phyloP scores from a whole-genome alignment of 768 basidiomycete species.

The Auriculariales sp. region DNA sequence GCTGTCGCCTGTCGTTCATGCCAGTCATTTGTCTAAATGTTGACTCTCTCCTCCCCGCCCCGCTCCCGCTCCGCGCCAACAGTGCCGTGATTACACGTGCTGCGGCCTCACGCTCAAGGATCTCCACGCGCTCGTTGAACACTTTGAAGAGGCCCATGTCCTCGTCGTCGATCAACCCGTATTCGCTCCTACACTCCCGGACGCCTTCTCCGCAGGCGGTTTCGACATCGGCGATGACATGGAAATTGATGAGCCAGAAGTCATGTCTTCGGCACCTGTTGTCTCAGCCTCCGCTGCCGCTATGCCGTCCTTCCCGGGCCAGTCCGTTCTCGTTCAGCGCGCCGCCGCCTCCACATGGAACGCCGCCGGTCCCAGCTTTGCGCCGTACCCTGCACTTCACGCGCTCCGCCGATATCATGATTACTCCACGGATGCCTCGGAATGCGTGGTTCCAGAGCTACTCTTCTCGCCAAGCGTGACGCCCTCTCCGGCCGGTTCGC shows the following conservation, averaged over 20 bases:
- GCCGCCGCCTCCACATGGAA: slow-evolving; percentile 13
- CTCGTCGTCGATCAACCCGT: slow-evolving; percentile 39
- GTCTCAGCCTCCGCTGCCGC: slow-evolving; percentile 34
- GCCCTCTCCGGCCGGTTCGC: slow-evolving; percentile 2
- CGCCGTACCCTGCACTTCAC: slow-evolving; percentile 12
- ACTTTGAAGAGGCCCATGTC: slow-evolving; percentile 85
- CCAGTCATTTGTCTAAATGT: not conserved
- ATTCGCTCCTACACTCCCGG: slow-evolving; percentile 1
- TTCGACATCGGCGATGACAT: slow-evolving; percentile 64
- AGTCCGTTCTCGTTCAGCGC: slow-evolving; percentile 29
- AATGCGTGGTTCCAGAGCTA: slow-evolving; percentile 1
- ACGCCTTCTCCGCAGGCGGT: slow-evolving; percentile 15
- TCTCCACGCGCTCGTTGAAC: slow-evolving; percentile 74
- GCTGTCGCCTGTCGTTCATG: not conserved
- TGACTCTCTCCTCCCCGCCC: not conserved
- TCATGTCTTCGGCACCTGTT: slow-evolving; percentile 16
- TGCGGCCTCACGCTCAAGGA: slow-evolving; percentile 69
- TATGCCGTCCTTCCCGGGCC: slow-evolving; percentile 39
- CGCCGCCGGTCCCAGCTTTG: slow-evolving; percentile 18
- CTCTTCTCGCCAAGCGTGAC: slow-evolving; percentile 5
- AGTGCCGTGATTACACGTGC: slow-evolving; percentile 84
- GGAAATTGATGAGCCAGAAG: slow-evolving; percentile 56
- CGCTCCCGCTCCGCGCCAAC: not conserved
- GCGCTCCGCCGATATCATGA: not conserved
- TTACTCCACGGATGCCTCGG: not conserved